phyloP scores from a whole-genome alignment of 2,329 filamentous ascomycete species.

The Colletotrichum spinosum region DNA sequence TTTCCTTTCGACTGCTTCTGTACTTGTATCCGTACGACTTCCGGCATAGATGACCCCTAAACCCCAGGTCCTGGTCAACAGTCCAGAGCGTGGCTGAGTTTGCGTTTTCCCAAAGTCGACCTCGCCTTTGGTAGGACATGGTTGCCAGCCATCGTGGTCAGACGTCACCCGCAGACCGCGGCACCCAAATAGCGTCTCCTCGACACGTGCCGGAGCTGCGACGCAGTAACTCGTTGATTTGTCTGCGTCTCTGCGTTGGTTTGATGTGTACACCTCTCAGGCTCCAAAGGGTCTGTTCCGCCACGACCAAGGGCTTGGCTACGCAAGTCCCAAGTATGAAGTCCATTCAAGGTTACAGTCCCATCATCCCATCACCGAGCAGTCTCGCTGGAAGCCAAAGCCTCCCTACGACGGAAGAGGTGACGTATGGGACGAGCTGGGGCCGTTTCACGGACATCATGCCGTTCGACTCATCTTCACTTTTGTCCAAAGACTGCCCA shows the following conservation, averaged over 20 bases:
- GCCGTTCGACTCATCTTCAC: slow-evolving; percentile 26
- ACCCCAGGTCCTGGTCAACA: neutral
- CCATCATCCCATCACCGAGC: slow-evolving; percentile 24
- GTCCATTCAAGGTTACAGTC: slow-evolving; percentile 24
- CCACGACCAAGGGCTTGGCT: no score
- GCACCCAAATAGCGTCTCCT: slow-evolving; percentile 5
- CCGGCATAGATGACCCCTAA: neutral
- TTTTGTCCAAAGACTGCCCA: neutral
- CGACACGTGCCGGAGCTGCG: slow-evolving; percentile 4
- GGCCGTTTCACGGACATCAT: slow-evolving; percentile 15
- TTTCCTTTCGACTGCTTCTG: neutral
- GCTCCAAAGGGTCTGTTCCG: no score
- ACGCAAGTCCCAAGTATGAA: neutral
- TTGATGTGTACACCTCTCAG: neutral
- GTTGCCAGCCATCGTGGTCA: slow-evolving; percentile 3
- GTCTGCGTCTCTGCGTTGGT: neutral
- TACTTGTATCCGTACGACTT: neutral
- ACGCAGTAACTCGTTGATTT: slow-evolving; percentile 2
- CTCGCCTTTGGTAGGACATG: neutral
- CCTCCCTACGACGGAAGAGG: neutral
- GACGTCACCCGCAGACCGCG: slow-evolving; percentile 4
- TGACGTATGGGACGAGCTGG: slow-evolving; percentile 16
- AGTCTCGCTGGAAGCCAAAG: slow-evolving; percentile 17
- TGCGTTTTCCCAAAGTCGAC: neutral
- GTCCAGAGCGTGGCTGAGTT: slow-evolving; percentile 10